Conservation (phyloP, 2,329 filamentous ascomycete species). For the Boeremia exigua region DNA sequence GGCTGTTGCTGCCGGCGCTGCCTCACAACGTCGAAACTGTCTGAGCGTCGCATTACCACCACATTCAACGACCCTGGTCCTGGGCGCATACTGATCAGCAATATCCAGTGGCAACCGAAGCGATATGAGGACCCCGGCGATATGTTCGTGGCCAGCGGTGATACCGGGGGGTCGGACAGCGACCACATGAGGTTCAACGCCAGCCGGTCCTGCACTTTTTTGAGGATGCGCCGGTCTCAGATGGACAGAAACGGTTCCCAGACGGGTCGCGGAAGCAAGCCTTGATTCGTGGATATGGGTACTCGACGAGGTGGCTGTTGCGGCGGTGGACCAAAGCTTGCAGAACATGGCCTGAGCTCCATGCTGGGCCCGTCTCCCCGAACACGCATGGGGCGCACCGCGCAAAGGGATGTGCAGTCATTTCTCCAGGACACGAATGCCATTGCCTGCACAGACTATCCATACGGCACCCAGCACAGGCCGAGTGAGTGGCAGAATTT, state of each 20-base stretch:
- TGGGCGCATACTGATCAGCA: constrained; percentile 11
- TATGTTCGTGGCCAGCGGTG: constrained; percentile 6
- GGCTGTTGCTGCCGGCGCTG: constrained; percentile 12
- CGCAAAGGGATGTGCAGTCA: constrained; percentile 30
- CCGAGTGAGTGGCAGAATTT: constrained; percentile 16
- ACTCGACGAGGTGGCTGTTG: constrained; percentile 39
- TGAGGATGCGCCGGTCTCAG: constrained; percentile 33
- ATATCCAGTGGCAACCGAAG: constrained; percentile 11
- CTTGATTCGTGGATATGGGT: constrained; percentile 35
- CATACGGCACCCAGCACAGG: constrained; percentile 13
- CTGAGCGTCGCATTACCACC: constrained; percentile 9
- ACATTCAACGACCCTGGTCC: constrained; percentile 8
- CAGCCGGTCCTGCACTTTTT: constrained; percentile 27
- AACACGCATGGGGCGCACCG: constrained; percentile 26
- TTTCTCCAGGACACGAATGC: constrained; percentile 10
- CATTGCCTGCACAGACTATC: constrained; percentile 17
- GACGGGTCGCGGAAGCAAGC: constrained; percentile 23
- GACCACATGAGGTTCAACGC: constrained; percentile 8
- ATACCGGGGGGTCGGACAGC: constrained; percentile 9
- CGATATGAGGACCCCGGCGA: constrained; percentile 13
- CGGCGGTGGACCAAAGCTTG: constrained; percentile 25
- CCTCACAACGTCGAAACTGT: constrained; percentile 15
- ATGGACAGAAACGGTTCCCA: constrained; percentile 32
- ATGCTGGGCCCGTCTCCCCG: constrained; percentile 15
- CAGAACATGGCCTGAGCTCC: constrained; percentile 37